A percentile compares a stretch with the other conserved stretches of the same genome.
Conservation (phyloP, 805 yeast genomes). For the Ogataea salicorniae region DNA sequence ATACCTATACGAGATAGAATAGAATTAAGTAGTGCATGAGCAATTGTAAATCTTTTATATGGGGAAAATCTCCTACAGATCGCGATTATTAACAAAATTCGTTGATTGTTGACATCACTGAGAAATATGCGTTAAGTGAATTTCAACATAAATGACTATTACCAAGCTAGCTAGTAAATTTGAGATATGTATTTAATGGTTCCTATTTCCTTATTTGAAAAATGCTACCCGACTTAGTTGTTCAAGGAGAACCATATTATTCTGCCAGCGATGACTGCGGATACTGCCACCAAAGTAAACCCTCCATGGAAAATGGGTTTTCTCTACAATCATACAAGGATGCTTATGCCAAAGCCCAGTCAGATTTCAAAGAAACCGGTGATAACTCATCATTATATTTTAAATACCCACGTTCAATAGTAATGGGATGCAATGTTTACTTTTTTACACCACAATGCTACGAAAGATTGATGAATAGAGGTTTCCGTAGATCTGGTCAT, state of each 20-base stretch:
- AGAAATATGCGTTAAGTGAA: too few species aligned
- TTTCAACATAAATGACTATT: too few species aligned
- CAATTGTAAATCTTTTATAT: too few species aligned
- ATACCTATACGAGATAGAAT: too few species aligned
- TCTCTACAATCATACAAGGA: conserved; percentile 32
- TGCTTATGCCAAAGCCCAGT: conserved; percentile 4
- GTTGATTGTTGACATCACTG: too few species aligned
- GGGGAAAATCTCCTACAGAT: too few species aligned
- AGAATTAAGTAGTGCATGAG: too few species aligned
- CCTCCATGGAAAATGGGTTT: conserved; percentile 27
- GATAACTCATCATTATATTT: conserved; percentile 1
- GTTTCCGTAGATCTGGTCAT: conserved; percentile 75
- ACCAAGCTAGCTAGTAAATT: too few species aligned
- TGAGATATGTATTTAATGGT: too few species aligned
- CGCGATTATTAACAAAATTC: too few species aligned
- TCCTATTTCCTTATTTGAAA: too few species aligned
- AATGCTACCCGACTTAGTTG: neutral
- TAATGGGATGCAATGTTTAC: conserved; percentile 21
- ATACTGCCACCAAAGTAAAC: conserved; percentile 54
- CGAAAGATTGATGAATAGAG: conserved; percentile 61
- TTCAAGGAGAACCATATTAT: conserved; percentile 1
- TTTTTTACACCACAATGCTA: conserved; percentile 42
- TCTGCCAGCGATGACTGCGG: conserved; percentile 45
- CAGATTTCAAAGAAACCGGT: neutral
- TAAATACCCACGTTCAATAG: conserved; percentile 21